Evolutionary conservation across 2,329 filamentous ascomycete species (phyloP).

Genomic region (Cyclaneusma minus): DNA sequence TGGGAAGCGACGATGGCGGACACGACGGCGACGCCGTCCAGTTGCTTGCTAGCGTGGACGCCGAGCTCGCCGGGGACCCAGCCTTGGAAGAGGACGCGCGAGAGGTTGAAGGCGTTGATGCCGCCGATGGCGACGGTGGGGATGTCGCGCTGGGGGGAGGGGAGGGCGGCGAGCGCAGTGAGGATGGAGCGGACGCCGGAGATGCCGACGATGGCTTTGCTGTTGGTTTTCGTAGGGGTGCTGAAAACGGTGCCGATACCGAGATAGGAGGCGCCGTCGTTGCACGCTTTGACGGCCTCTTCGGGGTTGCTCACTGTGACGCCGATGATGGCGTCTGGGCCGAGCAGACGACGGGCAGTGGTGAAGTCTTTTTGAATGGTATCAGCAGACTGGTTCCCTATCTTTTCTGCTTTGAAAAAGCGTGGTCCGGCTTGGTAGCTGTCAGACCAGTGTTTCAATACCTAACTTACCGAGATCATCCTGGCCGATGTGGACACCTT

Average conservation of each 20-base stretch:
- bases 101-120: slow-evolving; percentile 62
- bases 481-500: slow-evolving; percentile 89
- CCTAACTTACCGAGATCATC: slow-evolving; percentile 62
- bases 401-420: slow-evolving; percentile 2
- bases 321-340: slow-evolving; percentile 67
- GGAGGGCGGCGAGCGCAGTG: slow-evolving; percentile 28
- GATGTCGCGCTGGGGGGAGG: slow-evolving; percentile 17
- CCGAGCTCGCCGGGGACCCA: slow-evolving; percentile 15
- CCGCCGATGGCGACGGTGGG: slow-evolving; percentile 78
- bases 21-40: slow-evolving; percentile 78
- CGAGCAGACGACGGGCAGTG: slow-evolving; percentile 57
- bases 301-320: slow-evolving; percentile 64
- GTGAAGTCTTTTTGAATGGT: slow-evolving; percentile 29
- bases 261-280: slow-evolving; percentile 73
- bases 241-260: slow-evolving; percentile 84
- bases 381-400: slow-evolving; percentile 7
- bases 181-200: slow-evolving; percentile 56
- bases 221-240: slow-evolving; percentile 77
- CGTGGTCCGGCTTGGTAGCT: not conserved
- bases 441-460: slow-evolving; percentile 1
- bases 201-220: slow-evolving; percentile 65
- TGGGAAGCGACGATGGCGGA: slow-evolving; percentile 69
- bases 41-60: slow-evolving; percentile 31
- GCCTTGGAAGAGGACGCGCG: slow-evolving; percentile 60
- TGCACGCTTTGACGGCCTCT: slow-evolving; percentile 58